These are phyloP conservation scores for Colletotrichum eremochloae DNA, from an alignment of 2,329 filamentous ascomycete genomes.

Conservation along the genomic window DNA sequence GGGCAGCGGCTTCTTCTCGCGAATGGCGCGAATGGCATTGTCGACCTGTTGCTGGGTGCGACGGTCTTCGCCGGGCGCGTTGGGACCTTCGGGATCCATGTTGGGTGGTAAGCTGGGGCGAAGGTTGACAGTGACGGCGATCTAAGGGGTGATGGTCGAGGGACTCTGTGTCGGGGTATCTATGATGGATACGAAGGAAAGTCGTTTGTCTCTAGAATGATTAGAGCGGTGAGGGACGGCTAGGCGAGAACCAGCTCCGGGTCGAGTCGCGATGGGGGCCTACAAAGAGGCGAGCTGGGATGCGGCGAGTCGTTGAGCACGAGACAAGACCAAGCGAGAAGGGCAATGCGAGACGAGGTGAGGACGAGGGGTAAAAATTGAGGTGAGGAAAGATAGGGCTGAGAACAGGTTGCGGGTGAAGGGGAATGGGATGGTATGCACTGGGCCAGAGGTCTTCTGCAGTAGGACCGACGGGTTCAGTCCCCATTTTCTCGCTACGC, in stretches of 20 bases:
- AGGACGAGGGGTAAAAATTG: slow-evolving; percentile 43
- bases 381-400: slow-evolving; percentile 47
- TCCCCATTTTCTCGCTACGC: slow-evolving; percentile 24
- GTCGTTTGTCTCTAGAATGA: slow-evolving; percentile 12
- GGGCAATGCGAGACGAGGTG: slow-evolving; percentile 33
- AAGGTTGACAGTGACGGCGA: slow-evolving; percentile 7
- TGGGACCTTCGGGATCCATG: slow-evolving; percentile 64
- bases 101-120: slow-evolving; percentile 39
- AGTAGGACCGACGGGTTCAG: slow-evolving; percentile 8
- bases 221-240: slow-evolving; percentile 39
- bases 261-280: slow-evolving; percentile 38
- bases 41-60: slow-evolving; percentile 77
- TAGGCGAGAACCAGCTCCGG: slow-evolving; percentile 36
- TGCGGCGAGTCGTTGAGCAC: slow-evolving; percentile 40
- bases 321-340: slow-evolving; percentile 34
- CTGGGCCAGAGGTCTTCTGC: slow-evolving; percentile 41
- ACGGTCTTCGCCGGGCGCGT: slow-evolving; percentile 56
- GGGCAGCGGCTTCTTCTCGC: slow-evolving; percentile 93
- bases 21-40: slow-evolving; percentile 91
- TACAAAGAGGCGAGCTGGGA: slow-evolving; percentile 36
- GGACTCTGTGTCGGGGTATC: slow-evolving; percentile 33
- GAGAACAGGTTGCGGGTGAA: slow-evolving; percentile 43
- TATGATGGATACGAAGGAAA: slow-evolving; percentile 23
- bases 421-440: slow-evolving; percentile 40
- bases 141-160: slow-evolving; percentile 24